A percentile compares a stretch with the other conserved stretches of the same genome.
phyloP scores from a whole-genome alignment of 495 filamentous ascomycete species.

The Neurospora sp. region DNA sequence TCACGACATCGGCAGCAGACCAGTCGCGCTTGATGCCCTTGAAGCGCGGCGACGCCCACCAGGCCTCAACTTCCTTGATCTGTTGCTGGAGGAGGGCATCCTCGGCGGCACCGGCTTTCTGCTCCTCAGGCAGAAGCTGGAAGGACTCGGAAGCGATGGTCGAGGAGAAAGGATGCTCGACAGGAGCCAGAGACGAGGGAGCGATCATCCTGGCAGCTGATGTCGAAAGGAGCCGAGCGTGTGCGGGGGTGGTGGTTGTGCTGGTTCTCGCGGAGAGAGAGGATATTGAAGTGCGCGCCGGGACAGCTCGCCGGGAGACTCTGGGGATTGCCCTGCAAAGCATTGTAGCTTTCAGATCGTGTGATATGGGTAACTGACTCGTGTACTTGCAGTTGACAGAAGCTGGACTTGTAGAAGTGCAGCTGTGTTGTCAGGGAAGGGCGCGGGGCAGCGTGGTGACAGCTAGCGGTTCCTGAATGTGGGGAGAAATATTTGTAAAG shows the following conservation, averaged over 20 bases:
- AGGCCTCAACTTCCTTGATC: conserved; percentile 69
- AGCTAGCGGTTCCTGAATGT: neutral
- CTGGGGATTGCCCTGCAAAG: conserved; percentile 16
- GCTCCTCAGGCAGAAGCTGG: conserved; percentile 62
- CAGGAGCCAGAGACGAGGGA: conserved; percentile 15
- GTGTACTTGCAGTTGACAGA: neutral
- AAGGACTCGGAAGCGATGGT: conserved; percentile 58
- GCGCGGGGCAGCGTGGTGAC: neutral
- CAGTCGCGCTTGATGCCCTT: conserved; percentile 88
- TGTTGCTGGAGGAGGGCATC: conserved; percentile 72
- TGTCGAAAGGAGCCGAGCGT: conserved; percentile 15
- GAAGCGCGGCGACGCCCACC: conserved; percentile 79
- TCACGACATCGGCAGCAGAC: conserved; percentile 80
- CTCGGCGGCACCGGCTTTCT: conserved; percentile 69
- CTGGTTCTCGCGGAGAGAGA: conserved; percentile 3
- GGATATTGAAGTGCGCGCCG: conserved; percentile 2
- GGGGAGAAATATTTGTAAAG: neutral
- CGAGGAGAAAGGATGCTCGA: conserved; percentile 39
- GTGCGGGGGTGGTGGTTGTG: neutral
- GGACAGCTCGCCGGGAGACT: conserved; percentile 16
- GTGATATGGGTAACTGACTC: neutral
- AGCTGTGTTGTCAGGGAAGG: neutral
- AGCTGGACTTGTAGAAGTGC: neutral
- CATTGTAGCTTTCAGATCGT: conserved; percentile 12
- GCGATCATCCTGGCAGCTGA: conserved; percentile 16